Percentiles rank a stretch among this genome's conserved stretches.
phyloP scores from a whole-genome alignment of 2,329 filamentous ascomycete species.

The Trichoderma endophyticum region DNA sequence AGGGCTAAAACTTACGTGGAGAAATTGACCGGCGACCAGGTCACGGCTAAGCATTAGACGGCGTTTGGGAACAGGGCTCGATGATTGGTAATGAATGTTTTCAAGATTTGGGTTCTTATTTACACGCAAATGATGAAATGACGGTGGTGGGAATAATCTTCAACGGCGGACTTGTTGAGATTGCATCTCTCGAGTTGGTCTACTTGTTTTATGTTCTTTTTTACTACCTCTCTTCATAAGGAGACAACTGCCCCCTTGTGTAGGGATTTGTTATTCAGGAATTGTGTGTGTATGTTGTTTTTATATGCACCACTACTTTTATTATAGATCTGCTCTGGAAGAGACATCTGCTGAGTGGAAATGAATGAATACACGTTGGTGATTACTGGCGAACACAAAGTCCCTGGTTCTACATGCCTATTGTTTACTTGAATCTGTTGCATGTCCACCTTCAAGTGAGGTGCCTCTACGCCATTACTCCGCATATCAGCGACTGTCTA shows the following conservation, averaged over 20 bases:
- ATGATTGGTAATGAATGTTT: conserved; percentile 13
- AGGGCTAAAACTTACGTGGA: conserved; percentile 67
- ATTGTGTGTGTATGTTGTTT: neutral
- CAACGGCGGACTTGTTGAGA: neutral
- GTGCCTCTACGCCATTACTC: neutral
- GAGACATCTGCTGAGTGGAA: neutral
- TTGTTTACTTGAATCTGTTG: neutral
- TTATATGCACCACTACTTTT: neutral
- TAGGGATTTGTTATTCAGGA: neutral
- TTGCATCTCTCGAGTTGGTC: neutral
- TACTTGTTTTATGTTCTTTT: neutral
- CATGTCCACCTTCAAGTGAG: neutral
- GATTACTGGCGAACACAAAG: neutral
- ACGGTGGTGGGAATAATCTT: neutral
- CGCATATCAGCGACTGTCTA: neutral
- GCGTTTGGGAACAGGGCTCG: conserved; percentile 29
- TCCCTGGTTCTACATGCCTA: neutral
- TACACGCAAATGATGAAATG: conserved; percentile 4
- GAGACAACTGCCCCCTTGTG: neutral
- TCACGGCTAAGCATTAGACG: conserved; percentile 65
- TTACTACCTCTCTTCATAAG: neutral
- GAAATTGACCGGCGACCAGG: conserved; percentile 60
- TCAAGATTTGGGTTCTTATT: conserved; percentile 15
- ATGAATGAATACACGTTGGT: neutral
- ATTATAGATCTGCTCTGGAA: conserved; percentile 5